phyloP scores from a whole-genome alignment of 2,329 filamentous ascomycete species.

The Cordyceps tenuipes region DNA sequence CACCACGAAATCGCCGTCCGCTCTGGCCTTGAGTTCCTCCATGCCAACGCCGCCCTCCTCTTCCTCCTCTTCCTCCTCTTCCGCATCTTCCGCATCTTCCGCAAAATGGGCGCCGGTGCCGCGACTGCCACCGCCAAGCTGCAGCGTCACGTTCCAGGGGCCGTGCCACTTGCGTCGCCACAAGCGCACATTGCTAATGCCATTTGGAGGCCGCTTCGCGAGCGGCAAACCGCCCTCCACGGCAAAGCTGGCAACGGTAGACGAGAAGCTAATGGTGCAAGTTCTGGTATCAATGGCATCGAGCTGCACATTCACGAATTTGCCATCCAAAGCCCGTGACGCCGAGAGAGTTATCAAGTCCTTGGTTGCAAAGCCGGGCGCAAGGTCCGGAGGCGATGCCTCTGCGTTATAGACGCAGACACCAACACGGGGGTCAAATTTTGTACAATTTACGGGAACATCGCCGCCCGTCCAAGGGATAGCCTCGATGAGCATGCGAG shows the following conservation, averaged over 20 bases:
- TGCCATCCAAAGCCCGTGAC: conserved; percentile 24
- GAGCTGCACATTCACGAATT: conserved; percentile 55
- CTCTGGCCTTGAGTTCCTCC: conserved; percentile 9
- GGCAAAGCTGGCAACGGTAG: conserved; percentile 55
- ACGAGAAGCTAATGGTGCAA: conserved; percentile 66
- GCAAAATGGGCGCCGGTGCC: background rate
- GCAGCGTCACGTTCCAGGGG: conserved; percentile 56
- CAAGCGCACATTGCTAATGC: conserved; percentile 61
- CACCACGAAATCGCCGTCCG: conserved; percentile 42
- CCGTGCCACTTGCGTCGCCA: conserved; percentile 77
- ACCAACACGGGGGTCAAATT: conserved; percentile 32
- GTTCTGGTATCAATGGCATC: conserved; percentile 67
- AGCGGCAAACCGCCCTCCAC: conserved; percentile 52
- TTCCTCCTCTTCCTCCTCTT: background rate
- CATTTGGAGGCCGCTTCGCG: conserved; percentile 54
- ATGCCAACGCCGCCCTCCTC: background rate
- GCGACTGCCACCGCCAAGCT: conserved; percentile 17
- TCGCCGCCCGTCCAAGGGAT: conserved; percentile 67
- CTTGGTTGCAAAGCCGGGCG: conserved; percentile 34
- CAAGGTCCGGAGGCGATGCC: conserved; percentile 51
- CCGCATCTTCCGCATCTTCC: background rate
- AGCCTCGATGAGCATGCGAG: conserved; percentile 56
- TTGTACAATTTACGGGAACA: conserved; percentile 45
- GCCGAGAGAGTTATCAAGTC: conserved; percentile 55
- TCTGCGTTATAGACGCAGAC: conserved; percentile 63